A percentile compares a stretch with the other conserved stretches of the same genome.
These are phyloP conservation scores for Populus hybrid DNA, from an alignment of 441 rosid species.

Conservation along the genomic window DNA sequence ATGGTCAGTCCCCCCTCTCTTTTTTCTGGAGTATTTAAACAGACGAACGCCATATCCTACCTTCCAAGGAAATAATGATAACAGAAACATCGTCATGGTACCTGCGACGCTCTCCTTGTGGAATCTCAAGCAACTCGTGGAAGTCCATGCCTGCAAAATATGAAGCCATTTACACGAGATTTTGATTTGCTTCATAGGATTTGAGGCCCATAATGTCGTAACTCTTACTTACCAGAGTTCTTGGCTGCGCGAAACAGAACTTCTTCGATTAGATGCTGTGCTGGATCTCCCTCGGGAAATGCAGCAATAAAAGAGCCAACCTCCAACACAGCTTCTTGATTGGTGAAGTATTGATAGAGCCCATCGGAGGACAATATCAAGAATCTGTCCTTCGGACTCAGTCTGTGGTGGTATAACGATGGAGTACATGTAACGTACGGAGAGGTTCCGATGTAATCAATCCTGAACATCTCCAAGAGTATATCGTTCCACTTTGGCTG, in stretches of 20 bases:
- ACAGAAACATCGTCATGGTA: conserved; percentile 93
- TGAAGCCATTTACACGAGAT: neutral
- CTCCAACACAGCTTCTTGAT: conserved; percentile 73
- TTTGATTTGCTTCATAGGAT: neutral
- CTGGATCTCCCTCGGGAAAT: conserved; percentile 95
- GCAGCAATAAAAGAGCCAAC: conserved; percentile 65
- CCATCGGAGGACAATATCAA: conserved; percentile 87
- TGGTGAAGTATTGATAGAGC: conserved; percentile 82
- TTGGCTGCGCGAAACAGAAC: conserved; percentile 88
- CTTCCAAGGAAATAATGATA: conserved; percentile 90
- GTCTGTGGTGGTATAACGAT: conserved; percentile 72
- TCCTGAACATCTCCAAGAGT: conserved; percentile 80
- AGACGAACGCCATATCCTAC: conserved; percentile 95
- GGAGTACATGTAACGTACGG: conserved; percentile 80
- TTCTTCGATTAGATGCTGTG: conserved; percentile 86
- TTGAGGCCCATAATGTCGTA: neutral
- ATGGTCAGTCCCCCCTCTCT: neutral
- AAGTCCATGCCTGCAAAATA: conserved; percentile 76
- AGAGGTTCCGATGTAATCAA: conserved; percentile 75
- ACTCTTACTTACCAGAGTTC: conserved; percentile 62
- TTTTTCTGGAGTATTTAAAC: conserved; percentile 43
- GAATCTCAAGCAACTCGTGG: conserved; percentile 85
- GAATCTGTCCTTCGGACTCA: conserved; percentile 68
- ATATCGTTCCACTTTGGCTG: conserved; percentile 93
- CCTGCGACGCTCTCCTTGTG: conserved; percentile 90